Conservation (phyloP, 371 early-diverging fungal species). For the Rhizopus delemar region DNA sequence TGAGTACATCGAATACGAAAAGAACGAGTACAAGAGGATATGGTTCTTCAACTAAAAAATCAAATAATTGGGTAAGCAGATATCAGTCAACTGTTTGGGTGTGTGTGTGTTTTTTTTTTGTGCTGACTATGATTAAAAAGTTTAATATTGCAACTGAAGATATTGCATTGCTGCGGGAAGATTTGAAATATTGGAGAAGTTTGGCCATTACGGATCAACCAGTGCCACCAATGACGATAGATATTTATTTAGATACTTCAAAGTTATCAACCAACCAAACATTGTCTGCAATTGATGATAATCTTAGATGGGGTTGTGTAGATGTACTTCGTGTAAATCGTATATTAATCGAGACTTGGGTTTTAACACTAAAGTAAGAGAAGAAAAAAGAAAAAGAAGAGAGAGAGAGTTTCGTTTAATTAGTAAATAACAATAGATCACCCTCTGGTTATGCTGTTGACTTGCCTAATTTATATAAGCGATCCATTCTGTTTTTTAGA, state of each 20-base stretch:
- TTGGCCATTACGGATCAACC: constrained; percentile 33
- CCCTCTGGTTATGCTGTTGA: constrained; percentile 63
- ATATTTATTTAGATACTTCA: constrained; percentile 76
- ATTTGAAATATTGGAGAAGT: constrained; percentile 73
- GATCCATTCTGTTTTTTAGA: constrained; percentile 85
- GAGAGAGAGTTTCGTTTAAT: background rate
- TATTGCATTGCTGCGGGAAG: constrained; percentile 67
- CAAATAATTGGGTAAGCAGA: constrained; percentile 30
- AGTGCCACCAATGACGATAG: constrained; percentile 70
- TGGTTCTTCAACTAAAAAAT: constrained; percentile 17
- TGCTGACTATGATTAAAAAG: constrained; percentile 36
- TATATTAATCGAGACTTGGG: constrained; percentile 81
- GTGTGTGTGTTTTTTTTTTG: background rate
- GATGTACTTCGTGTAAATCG: constrained; percentile 24
- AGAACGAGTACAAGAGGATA: constrained; percentile 17
- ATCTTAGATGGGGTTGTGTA: constrained; percentile 24
- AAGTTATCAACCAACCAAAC: constrained; percentile 23
- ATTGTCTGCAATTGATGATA: constrained; percentile 25
- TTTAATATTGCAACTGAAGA: constrained; percentile 84
- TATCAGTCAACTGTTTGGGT: background rate
- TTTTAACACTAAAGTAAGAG: constrained; percentile 68
- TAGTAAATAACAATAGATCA: constrained; percentile 27
- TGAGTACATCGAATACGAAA: constrained; percentile 65
- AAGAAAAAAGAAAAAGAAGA: background rate
- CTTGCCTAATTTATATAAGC: constrained; percentile 86